Evolutionary conservation across 306 rosid species (phyloP), one percentile per base, ranked within the genome.

Genomic region (cucumber (Cucumis sativus)): DNA sequence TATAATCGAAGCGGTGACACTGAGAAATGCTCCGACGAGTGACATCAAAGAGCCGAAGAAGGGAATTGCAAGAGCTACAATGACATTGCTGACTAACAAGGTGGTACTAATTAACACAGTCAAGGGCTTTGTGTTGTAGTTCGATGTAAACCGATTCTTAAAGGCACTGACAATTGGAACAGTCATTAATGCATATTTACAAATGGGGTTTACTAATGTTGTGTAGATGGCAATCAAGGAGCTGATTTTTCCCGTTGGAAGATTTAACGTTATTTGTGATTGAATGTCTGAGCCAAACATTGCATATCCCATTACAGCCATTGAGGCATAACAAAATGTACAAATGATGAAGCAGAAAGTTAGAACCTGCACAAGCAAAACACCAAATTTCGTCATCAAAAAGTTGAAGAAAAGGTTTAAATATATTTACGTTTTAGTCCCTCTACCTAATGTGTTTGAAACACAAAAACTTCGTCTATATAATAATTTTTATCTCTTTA

Each of bases 161-260:
- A 85, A 64, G 43, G 91, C 88, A 78, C 79, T 86, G 12, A 84
- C 83, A 8, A 93, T 84, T 0, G 97, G 98, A 58, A 87, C 87
- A 20, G 85, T 84, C 91, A 91, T 89, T 78, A 93, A 81, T 16
- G 93, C 95, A 79, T 87, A 93, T 79, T 93, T 93, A 60, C 91
- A 66, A 33, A 93, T 75, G 25, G 97, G 98, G 80, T 77, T 93
- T 0, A 89, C 89, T 84, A 89, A 82, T 0, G 93, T 86, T 6
- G 98, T 93, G 75, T 79, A 91, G 67, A 91, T 91, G 23, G 93
- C 93, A 20, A 93, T 41, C 62, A 18, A 83, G 41, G 95, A 88
- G 80, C 96, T 89, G 8, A 91, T 11, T 80, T 82, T 85, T 73
- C 79, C 41, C 1, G 83, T 30, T 30, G 96, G 97, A 49, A 93